These are phyloP conservation scores for Anthoceros angustus DNA, from an alignment of 225 moss, liverwort and hornwort species.

Conservation along the genomic window DNA sequence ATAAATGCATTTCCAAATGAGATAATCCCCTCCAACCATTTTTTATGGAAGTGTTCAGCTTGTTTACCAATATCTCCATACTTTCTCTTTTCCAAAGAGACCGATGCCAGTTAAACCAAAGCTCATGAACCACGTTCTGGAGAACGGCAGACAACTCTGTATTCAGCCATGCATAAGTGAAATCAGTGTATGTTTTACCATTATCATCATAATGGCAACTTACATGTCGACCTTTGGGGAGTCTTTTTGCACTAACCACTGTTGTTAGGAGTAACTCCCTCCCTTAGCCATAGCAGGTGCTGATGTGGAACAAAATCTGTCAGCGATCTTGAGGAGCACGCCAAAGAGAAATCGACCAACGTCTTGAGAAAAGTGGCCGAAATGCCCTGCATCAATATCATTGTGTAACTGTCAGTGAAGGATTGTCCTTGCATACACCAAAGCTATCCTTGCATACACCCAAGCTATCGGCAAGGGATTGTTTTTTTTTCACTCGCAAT, in stretches of 20 bases:
- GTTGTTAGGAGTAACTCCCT: constrained; percentile 14
- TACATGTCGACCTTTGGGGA: too few species aligned
- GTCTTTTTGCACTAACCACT: constrained; percentile 6
- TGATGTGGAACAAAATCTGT: constrained; percentile 82
- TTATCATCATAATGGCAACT: background rate
- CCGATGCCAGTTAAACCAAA: constrained; percentile 76
- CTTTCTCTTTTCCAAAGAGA: constrained; percentile 38
- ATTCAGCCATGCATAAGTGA: background rate
- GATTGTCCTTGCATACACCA: too few species aligned
- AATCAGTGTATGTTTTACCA: background rate
- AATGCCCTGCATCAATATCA: constrained; percentile 18
- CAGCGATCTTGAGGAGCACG: constrained; percentile 62
- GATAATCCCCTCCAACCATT: too few species aligned
- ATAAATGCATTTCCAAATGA: too few species aligned
- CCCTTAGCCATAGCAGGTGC: constrained; percentile 64
- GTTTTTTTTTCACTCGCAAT: too few species aligned
- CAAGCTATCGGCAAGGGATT: too few species aligned
- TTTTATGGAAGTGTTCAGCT: too few species aligned
- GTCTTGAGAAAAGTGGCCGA: constrained; percentile 20
- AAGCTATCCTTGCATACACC: too few species aligned
- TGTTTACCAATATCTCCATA: background rate
- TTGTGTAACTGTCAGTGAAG: background rate
- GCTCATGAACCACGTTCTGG: constrained; percentile 34
- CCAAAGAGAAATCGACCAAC: constrained; percentile 42
- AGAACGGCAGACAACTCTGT: background rate